These are phyloP conservation scores for Melocanna baccifera DNA, from an alignment of 176 grass and related monocot genomes.

Conservation along the genomic window DNA sequence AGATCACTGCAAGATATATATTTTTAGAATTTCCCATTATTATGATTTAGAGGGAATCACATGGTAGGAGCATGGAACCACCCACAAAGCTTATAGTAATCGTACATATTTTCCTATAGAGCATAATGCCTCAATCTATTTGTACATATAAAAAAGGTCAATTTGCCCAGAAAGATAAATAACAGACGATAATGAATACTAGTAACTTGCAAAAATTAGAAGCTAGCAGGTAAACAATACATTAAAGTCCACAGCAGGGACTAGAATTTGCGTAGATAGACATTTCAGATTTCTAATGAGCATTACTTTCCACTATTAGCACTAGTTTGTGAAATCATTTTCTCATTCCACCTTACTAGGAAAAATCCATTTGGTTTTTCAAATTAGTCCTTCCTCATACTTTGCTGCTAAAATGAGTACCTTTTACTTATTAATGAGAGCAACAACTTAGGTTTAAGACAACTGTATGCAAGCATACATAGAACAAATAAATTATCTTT, in stretches of 20 bases:
- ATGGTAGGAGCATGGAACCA: constrained; percentile 5
- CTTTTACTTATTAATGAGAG: not conserved
- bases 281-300: not conserved
- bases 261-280: not conserved
- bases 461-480: not conserved
- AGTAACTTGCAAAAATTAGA: not conserved
- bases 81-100: not conserved
- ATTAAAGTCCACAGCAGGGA: not conserved
- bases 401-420: not conserved
- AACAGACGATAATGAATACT: not conserved
- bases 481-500: not conserved
- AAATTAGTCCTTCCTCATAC: not conserved
- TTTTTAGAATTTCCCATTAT: not conserved
- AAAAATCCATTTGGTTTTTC: not conserved
- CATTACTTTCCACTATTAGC: not conserved
- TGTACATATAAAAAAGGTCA: not conserved
- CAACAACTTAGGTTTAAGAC: not conserved
- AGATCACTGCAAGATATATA: not conserved
- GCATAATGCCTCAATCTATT: not conserved
- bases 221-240: constrained; percentile 3
- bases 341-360: not conserved
- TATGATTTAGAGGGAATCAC: not conserved
- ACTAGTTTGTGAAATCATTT: not conserved
- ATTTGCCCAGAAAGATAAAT: not conserved
- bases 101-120: not conserved